These are phyloP conservation scores for Alternaria infectoria DNA, from an alignment of 2,329 filamentous ascomycete genomes.

Conservation along the genomic window DNA sequence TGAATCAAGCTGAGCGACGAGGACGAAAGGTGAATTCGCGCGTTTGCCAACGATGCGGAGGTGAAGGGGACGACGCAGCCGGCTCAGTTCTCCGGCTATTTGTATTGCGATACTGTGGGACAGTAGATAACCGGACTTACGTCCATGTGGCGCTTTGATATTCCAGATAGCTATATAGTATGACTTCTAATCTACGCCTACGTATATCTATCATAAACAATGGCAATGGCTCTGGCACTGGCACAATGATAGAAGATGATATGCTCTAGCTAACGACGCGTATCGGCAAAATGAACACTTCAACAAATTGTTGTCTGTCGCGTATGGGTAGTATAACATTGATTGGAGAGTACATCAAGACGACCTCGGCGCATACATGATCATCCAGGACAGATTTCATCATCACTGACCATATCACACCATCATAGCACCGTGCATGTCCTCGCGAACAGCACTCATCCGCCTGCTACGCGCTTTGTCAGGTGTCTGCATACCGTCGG, in stretches of 20 bases:
- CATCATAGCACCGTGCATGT: not conserved
- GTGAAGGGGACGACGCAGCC: not conserved
- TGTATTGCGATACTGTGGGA: not conserved
- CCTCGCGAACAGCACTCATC: not conserved
- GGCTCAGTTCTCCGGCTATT: not conserved
- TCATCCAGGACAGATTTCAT: fast-evolving
- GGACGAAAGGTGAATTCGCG: not conserved
- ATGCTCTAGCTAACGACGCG: not conserved
- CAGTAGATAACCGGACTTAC: not conserved
- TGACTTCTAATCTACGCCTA: not conserved
- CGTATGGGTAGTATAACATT: not conserved
- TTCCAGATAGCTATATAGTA: not conserved
- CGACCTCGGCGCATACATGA: not conserved
- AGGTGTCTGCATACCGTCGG: not conserved
- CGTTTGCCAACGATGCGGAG: not conserved
- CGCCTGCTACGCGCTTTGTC: not conserved
- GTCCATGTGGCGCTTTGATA: not conserved
- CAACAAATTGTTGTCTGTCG: not conserved
- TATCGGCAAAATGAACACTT: not conserved
- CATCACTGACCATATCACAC: not conserved
- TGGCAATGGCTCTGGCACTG: not conserved
- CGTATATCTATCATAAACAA: not conserved
- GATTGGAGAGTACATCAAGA: not conserved
- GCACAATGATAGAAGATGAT: not conserved
- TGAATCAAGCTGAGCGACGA: not conserved